Evolutionary conservation across 2,329 filamentous ascomycete species (phyloP).

Genomic region (Neofusicoccum laricinum): DNA sequence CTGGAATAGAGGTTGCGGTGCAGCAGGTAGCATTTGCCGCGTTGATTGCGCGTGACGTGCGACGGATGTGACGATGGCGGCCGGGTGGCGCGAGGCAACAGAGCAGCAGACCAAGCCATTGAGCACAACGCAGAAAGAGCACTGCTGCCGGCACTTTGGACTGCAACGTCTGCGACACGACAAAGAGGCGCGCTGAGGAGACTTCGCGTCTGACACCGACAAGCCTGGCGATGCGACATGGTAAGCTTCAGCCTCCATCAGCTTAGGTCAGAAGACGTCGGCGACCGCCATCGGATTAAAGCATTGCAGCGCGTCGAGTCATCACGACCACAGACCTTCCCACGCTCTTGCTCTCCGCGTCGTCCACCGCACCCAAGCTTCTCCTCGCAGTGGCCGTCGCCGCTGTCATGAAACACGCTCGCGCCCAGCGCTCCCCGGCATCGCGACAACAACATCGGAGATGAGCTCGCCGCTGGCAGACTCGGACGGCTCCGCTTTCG

Average conservation of each 20-base stretch:
- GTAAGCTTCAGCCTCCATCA: conserved; percentile 12
- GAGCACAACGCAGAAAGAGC: too few relatives aligned
- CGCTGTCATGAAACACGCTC: neutral
- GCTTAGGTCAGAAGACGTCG: conserved; percentile 10
- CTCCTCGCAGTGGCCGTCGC: neutral
- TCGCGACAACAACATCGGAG: neutral
- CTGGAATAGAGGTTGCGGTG: too few relatives aligned
- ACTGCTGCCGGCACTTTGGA: too few relatives aligned
- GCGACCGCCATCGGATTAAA: neutral
- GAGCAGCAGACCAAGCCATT: neutral
- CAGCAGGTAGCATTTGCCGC: too few relatives aligned
- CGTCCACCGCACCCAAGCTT: neutral
- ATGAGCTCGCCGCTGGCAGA: neutral
- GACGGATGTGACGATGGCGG: too few relatives aligned
- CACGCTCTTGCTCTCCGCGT: neutral
- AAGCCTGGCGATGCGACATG: neutral
- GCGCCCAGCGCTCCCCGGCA: neutral
- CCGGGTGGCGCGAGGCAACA: neutral
- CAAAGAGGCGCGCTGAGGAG: too few relatives aligned
- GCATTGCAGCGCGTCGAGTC: neutral
- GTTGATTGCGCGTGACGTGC: too few relatives aligned
- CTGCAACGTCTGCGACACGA: neutral
- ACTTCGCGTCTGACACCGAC: conserved; percentile 11
- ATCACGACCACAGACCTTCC: neutral
- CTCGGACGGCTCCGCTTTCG: neutral